Conservation (phyloP, 306 rosid genomes). For the Quercus agrifolia region DNA sequence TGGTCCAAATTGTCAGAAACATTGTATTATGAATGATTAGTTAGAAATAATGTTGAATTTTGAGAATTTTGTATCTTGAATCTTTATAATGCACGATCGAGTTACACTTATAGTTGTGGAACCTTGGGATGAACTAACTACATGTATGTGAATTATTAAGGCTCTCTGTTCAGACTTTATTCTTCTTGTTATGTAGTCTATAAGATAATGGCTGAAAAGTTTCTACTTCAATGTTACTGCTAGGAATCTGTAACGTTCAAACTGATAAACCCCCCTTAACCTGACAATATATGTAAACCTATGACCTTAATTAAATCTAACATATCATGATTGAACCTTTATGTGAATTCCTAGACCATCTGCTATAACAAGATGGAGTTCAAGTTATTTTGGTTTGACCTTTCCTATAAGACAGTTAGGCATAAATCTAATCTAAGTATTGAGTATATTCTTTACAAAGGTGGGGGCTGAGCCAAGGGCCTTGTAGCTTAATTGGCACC, state of each 20-base stretch:
- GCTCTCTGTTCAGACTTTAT: too few relatives aligned
- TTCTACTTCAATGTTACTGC: too few relatives aligned
- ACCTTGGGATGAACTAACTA: background rate
- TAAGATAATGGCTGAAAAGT: too few relatives aligned
- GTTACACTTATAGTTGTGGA: background rate
- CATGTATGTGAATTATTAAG: background rate
- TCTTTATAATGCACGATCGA: constrained; percentile 2
- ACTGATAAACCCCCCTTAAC: too few relatives aligned
- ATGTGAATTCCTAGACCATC: background rate
- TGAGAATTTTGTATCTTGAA: constrained; percentile 11
- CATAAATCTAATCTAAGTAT: background rate
- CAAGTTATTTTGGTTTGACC: background rate
- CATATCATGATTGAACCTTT: background rate
- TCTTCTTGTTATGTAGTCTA: too few relatives aligned
- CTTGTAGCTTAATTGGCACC: too few relatives aligned
- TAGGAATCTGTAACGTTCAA: too few relatives aligned
- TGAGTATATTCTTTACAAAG: too few relatives aligned
- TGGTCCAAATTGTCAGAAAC: background rate
- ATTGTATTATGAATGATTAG: constrained; percentile 4
- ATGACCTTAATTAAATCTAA: background rate
- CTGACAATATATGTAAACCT: too few relatives aligned
- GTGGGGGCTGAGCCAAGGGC: too few relatives aligned
- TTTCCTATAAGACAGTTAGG: background rate
- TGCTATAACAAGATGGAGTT: background rate
- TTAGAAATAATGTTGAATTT: background rate